A percentile compares a stretch with the other conserved stretches of the same genome.
These are phyloP conservation scores for Patellifolia procumbens DNA, from an alignment of 179 eudicot genomes.

Conservation along the genomic window DNA sequence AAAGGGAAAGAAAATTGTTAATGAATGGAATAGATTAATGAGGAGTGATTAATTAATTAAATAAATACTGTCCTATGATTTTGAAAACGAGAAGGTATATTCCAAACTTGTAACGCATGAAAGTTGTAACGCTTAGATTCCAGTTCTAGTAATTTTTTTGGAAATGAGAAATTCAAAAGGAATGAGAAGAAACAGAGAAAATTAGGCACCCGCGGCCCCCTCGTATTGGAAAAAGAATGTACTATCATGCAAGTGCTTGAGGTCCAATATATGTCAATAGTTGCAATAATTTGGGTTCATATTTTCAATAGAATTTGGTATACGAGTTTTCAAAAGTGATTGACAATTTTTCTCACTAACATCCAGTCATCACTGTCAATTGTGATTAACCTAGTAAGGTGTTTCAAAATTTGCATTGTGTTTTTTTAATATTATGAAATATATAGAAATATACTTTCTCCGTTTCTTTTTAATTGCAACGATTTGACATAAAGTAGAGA, in stretches of 20 bases:
- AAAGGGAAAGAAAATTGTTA: background rate
- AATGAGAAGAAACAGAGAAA: background rate
- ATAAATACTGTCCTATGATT: too few relatives aligned
- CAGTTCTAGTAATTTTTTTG: background rate
- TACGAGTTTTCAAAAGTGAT: background rate
- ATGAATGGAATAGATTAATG: background rate
- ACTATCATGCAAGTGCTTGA: background rate
- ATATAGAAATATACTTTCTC: too few relatives aligned
- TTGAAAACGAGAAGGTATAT: background rate
- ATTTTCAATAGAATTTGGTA: slow-evolving; percentile 6
- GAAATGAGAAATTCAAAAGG: slow-evolving; percentile 11
- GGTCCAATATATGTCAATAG: background rate
- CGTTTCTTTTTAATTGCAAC: too few relatives aligned
- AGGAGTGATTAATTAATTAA: background rate
- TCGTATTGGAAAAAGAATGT: background rate
- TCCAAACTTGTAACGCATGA: background rate
- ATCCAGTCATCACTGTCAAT: background rate
- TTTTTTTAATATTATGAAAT: too few relatives aligned
- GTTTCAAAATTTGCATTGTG: background rate
- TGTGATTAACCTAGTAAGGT: background rate
- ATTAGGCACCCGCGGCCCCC: background rate
- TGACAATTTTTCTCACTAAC: background rate
- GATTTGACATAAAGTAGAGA: too few relatives aligned
- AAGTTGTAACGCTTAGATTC: background rate
- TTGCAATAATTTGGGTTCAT: background rate